Base-by-base conservation (phyloP, 2,329 filamentous ascomycete genomes). In the Aspergillus thermomutatus region DNA sequence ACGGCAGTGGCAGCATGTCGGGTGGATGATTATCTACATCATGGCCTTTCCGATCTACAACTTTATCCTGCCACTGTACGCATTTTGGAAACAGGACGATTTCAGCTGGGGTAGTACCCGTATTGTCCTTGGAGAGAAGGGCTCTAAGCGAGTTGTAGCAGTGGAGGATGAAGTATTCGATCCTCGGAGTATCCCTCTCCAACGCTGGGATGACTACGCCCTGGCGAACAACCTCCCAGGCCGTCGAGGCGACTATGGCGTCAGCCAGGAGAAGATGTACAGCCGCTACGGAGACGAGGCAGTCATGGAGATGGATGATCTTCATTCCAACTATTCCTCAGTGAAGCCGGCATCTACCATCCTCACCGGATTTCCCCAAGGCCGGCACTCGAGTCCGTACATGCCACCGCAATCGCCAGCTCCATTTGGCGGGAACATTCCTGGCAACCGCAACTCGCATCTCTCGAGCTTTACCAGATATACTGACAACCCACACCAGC, bases 61-160 rank as follows among this genome's bases (percentile, higher is more conserved):
- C 3, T 90, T 99, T 67, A 72, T 95, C 61, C 83, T 99, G 11
- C 94, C 94, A 0, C 79, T 99, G 61, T 99, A 97, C 80, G 96
- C 93, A 0, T 99, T 99, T 87, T 99, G 94, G 94, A 96, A 97
- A 77, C 92, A 97, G 75, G 94, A 99, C 76, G 93, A 99, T 78
- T 99, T 99, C 82, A 88, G 88, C 1, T 99, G 94, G 94, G 94
- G 94, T 82, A 97, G 94, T 79, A 99, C 94, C 1, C 92, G 94
- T 84, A 87, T 99, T 63, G 94, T 99, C 64, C 90, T 97, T 64
- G 93, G 92, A 58, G 94, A 99, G 75, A 91, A 93, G 74, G 93
- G 92, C 61, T 85, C 84, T 71, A 96, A 96, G 79, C 87, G 96
- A 70, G 81, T 97, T n/a, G 83, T 99, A 53, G 92, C 92, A 0